Evolutionary conservation across 495 filamentous ascomycete species (phyloP), one percentile per base, ranked within the genome.

Genomic region (Annulohypoxylon bovei): DNA sequence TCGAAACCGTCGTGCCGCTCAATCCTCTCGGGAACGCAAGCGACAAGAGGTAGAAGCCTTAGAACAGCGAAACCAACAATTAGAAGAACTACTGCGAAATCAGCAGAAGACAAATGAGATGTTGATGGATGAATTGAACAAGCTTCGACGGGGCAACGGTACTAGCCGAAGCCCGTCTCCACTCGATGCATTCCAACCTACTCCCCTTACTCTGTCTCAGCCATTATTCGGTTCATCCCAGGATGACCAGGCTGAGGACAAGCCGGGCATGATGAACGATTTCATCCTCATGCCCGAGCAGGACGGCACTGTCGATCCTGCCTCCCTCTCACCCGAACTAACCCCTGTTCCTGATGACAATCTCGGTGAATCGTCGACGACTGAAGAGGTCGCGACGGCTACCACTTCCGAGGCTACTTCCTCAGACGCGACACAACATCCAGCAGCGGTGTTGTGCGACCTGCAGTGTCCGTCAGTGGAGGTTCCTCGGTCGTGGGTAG

Each of bases 381-480:
- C 68, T 32, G 70, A 75, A 53, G 37, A 75, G 6, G 63, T 72
- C 39, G 66, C 67, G 66, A 71, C 69, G 35, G 70, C 70, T 25
- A 59, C 72, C 53, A 53, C 78, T 52, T 56, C 77, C 73, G 78
- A 79, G 70, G 86, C 85, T 81, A 85, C 87, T 85, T 90, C 91
- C 83, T 84, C 91, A 88, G 92, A 95, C 86, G 81, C 87, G 95
- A 94, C 94, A 98, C 95, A 97, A 97, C 95, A 97, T 97, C 93
- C 95, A 97, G 95, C 95, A 86, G 95, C 87, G 93, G 89, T 97
- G 94, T 97, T 98, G 95, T 98, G 93, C 86, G 95, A 95, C 95
- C 95, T 97, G 95, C 95, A 91, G 95, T 99, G 95, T 98, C 95
- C 88, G 90, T 94, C 89, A 87, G 84, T 81, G 83, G 85, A 81